Conservation (phyloP, 768 basidiomycete genomes). For the Paxillus involutus region DNA sequence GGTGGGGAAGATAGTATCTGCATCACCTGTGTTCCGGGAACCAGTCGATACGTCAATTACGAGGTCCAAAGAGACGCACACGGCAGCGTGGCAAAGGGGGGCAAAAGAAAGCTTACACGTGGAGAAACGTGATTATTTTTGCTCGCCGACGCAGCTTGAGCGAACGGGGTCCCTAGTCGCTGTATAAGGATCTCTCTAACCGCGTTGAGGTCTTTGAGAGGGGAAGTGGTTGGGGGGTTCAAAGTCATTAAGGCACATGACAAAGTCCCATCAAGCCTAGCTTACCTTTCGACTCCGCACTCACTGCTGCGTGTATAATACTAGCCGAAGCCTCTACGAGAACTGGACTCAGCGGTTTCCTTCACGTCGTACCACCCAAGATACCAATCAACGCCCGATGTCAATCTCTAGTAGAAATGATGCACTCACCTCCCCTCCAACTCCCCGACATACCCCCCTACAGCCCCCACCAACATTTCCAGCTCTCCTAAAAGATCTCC, state of each 20-base stretch:
- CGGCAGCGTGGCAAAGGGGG: not conserved
- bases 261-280: not conserved
- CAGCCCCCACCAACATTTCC: slow-evolving; percentile 64
- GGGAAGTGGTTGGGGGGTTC: not conserved
- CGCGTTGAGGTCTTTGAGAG: slow-evolving; percentile 50
- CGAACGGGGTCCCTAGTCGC: slow-evolving; percentile 57
- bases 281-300: slow-evolving; percentile 58
- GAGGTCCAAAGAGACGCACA: not conserved
- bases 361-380: slow-evolving; percentile 17
- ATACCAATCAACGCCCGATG: not conserved
- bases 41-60: not conserved
- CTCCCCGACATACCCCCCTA: slow-evolving; percentile 59
- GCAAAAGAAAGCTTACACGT: slow-evolving; percentile 34
- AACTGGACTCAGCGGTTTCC: slow-evolving; percentile 45
- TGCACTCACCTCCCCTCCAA: slow-evolving; percentile 38
- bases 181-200: slow-evolving; percentile 56
- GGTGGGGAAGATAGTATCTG: slow-evolving; percentile 51
- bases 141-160: slow-evolving; percentile 50
- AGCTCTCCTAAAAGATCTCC: slow-evolving; percentile 64
- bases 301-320: slow-evolving; percentile 61
- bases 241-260: not conserved
- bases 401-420: not conserved
- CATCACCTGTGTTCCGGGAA: slow-evolving; percentile 39
- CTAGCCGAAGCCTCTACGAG: slow-evolving; percentile 69
- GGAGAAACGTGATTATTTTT: slow-evolving; percentile 54